A percentile compares a stretch with the other conserved stretches of the same genome.
Evolutionary conservation across 2,329 filamentous ascomycete genomes (phyloP).

Genomic region (Helicocarpus griseus): DNA sequence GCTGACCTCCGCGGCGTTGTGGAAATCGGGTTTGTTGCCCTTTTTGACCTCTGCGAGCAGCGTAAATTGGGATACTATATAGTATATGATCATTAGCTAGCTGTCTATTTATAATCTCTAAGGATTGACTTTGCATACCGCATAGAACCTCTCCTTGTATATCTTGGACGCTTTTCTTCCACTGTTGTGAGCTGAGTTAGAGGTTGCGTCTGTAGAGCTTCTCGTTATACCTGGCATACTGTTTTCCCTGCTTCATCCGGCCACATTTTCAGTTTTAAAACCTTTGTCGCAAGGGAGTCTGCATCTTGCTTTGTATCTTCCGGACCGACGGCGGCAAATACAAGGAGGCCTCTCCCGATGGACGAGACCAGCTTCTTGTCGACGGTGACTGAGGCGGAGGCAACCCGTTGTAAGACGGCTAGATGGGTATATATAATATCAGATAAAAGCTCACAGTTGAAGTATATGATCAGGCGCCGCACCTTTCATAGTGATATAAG

Average conservation of each 20-base stretch:
- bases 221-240: slow-evolving; percentile 33
- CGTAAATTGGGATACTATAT: slow-evolving; percentile 87
- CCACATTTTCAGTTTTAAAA: slow-evolving; percentile 87
- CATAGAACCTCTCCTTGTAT: slow-evolving; percentile 90
- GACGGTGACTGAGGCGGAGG: slow-evolving; percentile 91
- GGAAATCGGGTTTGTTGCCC: slow-evolving; percentile 90
- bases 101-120: not conserved
- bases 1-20: slow-evolving; percentile 69
- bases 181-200: slow-evolving; percentile 42
- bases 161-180: slow-evolving; percentile 83
- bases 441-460: not conserved
- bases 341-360: slow-evolving; percentile 80
- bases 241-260: slow-evolving; percentile 64
- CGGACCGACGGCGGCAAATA: slow-evolving; percentile 83
- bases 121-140: slow-evolving; percentile 46
- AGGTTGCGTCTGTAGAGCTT: not conserved
- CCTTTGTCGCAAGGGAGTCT: slow-evolving; percentile 70
- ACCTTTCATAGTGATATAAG: slow-evolving; percentile 32
- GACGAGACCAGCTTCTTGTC: slow-evolving; percentile 82
- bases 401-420: slow-evolving; percentile 89
- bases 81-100: not conserved
- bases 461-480: slow-evolving; percentile 7
- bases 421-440: slow-evolving; percentile 11
- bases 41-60: slow-evolving; percentile 89
- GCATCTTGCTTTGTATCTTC: slow-evolving; percentile 85